Base-by-base conservation (phyloP, 2,329 filamentous ascomycete genomes). In the Ophiostoma himal-ulmi region DNA sequence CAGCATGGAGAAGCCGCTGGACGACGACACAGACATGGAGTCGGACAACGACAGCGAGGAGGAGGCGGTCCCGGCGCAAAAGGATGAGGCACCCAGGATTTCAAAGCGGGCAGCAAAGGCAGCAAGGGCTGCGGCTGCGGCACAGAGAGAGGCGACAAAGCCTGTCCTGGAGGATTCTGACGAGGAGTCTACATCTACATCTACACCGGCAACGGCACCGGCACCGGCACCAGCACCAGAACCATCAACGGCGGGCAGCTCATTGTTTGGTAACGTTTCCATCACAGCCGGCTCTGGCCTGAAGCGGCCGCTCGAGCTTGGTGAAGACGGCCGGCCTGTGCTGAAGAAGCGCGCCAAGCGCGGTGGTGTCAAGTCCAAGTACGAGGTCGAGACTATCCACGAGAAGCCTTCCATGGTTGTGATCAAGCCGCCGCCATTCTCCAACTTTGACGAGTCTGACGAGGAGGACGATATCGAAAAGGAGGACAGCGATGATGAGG, bases 291-390 rank as follows among this genome's bases (percentile, higher is more conserved):
- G 95, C 26, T 90, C 89, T 72, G 95, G 95, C 7, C 80, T 99
- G 71, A 98, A 98, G 78, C 86, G 94, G 60, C 93, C 94, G 1
- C 82, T 99, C 13, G 91, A 96, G 64, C 75, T 93, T 11, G 93
- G 92, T 73, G 88, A 92, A 1, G 88, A 90, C 71, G 93, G 94
- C 7, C 88, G 88, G 70, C 95, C 94, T 0, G 83, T 97, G 2
- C 88, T 98, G 68, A 90, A 91, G 76, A 95, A 93, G 77, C 86
- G 93, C 68, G 93, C 94, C 79, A 90, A 90, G 74, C 85, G 89
- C 79, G 83, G 89, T 78, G 84, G 86, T 5, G 80, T 89, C 20
- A 84, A 85, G 72, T 84, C 84, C 3, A 89, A 86, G 72, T 75
- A 98, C 69, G 89, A 91, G 77, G 94, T 93, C 77, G 86, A 93